phyloP scores from a whole-genome alignment of 2,329 filamentous ascomycete species.

The Cladophialophora bantiana region DNA sequence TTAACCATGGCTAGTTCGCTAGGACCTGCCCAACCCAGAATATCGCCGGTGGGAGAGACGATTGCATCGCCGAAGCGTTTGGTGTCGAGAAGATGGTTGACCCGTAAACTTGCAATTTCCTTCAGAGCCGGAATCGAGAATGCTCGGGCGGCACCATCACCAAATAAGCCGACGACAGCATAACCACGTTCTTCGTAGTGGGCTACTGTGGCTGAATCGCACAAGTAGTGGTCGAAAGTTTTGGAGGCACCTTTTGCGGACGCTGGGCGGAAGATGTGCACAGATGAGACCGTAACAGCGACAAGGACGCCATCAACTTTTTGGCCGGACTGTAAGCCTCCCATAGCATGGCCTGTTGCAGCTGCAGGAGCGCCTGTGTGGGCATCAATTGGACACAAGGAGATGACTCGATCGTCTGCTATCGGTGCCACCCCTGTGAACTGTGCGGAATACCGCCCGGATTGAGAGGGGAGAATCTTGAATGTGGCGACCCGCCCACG shows the following conservation, averaged over 20 bases:
- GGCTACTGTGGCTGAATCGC: conserved; percentile 79
- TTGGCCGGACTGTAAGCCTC: conserved; percentile 74
- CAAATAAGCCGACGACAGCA: conserved; percentile 83
- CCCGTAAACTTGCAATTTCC: conserved; percentile 74
- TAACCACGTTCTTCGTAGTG: conserved; percentile 77
- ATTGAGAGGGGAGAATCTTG: conserved; percentile 78
- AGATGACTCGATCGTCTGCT: conserved; percentile 72
- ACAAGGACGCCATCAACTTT: conserved; percentile 83
- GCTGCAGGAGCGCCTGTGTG: conserved; percentile 77
- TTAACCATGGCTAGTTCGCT: conserved; percentile 84
- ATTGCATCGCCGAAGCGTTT: conserved; percentile 72
- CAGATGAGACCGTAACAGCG: conserved; percentile 74
- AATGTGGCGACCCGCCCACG: conserved; percentile 84
- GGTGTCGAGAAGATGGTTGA: conserved; percentile 74
- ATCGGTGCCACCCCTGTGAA: conserved; percentile 72
- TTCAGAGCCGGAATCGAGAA: conserved; percentile 88
- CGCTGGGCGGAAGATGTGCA: conserved; percentile 87
- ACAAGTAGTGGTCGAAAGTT: conserved; percentile 82
- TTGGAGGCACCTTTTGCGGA: conserved; percentile 89
- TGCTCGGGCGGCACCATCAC: conserved; percentile 78
- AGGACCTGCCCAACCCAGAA: conserved; percentile 87
- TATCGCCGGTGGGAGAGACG: conserved; percentile 78
- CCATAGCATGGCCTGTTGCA: conserved; percentile 77
- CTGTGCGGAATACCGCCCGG: conserved; percentile 74
- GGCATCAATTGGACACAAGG: conserved; percentile 78